Evolutionary conservation across 345 rosid species (phyloP), one percentile per base, ranked within the genome.

Genomic region (Eucalyptus dawsonii): DNA sequence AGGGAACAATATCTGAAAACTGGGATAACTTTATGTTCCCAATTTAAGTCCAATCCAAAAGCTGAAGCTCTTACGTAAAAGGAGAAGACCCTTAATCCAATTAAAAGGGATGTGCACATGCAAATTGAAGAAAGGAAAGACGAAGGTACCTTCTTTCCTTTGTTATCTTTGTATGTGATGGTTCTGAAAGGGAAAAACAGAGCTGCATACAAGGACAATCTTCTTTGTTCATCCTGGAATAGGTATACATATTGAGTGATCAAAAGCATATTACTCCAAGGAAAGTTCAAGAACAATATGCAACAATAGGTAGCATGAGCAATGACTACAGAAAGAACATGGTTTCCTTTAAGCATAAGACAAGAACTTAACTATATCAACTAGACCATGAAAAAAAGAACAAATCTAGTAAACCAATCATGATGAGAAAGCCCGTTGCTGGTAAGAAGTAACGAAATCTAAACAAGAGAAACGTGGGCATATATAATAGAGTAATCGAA

Each of bases 151-250:
- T 88, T 90, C 94, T 94, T 97, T 42, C 94, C 94, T 92, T 97
- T 97, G 49, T 90, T 92, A 92, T 95, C 97, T 92, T 89, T 87
- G 90, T 94, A 96, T 49, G 91, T 85, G 58, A 90, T 92, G 88
- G 92, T 88, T 89, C 96, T 93, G 58, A 97, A 91, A 21, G 99
- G 98, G 88, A 96, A 95, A 94, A 97, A 97, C 83, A 97, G 89
- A 86, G 99, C 97, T 87, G 98, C 94, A 93, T 97, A 97, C 40
- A 95, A 88, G 86, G 94, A 91, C 62, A 97, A 95, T 92, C 98
- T 95, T 91, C 94, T 93, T 87, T 96, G 95, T 86, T 97, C 98
- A 88, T 91, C 97, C 99, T 97, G 89, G 76, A 93, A 90, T 90
- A 87, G 90, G 90, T n/a, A 90, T 51, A 86, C 50, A 50, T 31